Percentiles rank a stretch among this genome's conserved stretches.
Evolutionary conservation across 805 yeast genomes (phyloP).

Genomic region (Millerago galiae): DNA sequence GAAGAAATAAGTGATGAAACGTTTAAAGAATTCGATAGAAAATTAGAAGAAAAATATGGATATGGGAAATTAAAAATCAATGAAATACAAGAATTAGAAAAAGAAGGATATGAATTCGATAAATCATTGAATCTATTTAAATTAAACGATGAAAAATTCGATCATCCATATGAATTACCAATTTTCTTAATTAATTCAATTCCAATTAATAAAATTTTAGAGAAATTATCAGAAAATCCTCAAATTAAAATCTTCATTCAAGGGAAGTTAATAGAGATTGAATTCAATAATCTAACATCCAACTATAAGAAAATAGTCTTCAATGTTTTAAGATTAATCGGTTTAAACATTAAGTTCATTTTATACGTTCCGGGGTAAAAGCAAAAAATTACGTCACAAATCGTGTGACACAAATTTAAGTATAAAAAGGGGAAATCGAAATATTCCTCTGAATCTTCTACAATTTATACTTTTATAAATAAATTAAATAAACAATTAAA

Average conservation of each 20-base stretch:
- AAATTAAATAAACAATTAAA: too few species aligned
- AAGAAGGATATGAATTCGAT: background rate
- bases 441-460: too few species aligned
- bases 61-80: background rate
- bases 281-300: background rate
- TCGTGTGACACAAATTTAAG: too few species aligned
- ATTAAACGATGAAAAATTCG: background rate
- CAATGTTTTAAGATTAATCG: background rate
- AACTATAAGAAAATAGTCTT: background rate
- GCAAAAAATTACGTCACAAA: too few species aligned
- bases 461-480: too few species aligned
- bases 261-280: too few species aligned
- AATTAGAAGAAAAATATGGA: constrained; percentile 5
- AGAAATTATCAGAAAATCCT: too few species aligned
- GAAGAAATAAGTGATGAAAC: background rate
- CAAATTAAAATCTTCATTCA: too few species aligned
- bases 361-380: too few species aligned
- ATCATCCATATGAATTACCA: constrained; percentile 5
- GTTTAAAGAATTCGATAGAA: background rate
- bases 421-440: too few species aligned
- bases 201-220: background rate
- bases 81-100: background rate
- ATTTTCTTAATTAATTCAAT: constrained; percentile 1
- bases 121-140: background rate
- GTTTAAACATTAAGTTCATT: background rate